Percentiles rank a stretch among this genome's conserved stretches.
Evolutionary conservation across 148 eudicot genomes (phyloP).

Genomic region (Chenopodium berlandieri): DNA sequence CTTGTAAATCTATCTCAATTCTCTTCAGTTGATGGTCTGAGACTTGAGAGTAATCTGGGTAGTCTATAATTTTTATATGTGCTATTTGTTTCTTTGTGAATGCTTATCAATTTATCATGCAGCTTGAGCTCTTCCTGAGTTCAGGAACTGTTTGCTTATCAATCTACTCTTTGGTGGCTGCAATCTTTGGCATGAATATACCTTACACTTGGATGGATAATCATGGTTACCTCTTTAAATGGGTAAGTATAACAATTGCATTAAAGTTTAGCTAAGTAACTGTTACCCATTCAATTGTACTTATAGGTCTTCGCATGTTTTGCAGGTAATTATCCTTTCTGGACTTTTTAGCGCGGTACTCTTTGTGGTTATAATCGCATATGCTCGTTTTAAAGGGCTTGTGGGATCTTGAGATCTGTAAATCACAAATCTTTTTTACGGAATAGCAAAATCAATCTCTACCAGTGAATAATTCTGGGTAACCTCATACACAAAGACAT

Average conservation of each 20-base stretch:
- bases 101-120: slow-evolving; percentile 18
- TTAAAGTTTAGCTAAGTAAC: neutral
- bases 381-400: slow-evolving; percentile 71
- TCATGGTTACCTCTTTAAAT: slow-evolving; percentile 54
- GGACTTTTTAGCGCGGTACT: slow-evolving; percentile 35
- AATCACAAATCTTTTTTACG: neutral
- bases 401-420: slow-evolving; percentile 50
- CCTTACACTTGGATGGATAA: slow-evolving; percentile 53
- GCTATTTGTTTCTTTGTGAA: neutral
- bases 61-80: neutral
- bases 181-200: slow-evolving; percentile 72
- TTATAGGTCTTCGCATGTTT: neutral
- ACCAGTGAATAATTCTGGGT: neutral
- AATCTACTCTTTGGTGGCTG: slow-evolving; percentile 56
- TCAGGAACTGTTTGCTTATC: slow-evolving; percentile 63
- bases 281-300: neutral
- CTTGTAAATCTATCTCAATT: neutral
- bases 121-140: slow-evolving; percentile 72
- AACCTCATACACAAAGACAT: neutral
- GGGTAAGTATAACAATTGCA: slow-evolving; percentile 41
- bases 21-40: neutral
- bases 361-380: slow-evolving; percentile 40
- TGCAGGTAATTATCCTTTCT: slow-evolving; percentile 41
- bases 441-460: neutral
- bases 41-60: neutral